Conservation (phyloP, 2,329 filamentous ascomycete species). For the Sclerotiophoma versabilis region DNA sequence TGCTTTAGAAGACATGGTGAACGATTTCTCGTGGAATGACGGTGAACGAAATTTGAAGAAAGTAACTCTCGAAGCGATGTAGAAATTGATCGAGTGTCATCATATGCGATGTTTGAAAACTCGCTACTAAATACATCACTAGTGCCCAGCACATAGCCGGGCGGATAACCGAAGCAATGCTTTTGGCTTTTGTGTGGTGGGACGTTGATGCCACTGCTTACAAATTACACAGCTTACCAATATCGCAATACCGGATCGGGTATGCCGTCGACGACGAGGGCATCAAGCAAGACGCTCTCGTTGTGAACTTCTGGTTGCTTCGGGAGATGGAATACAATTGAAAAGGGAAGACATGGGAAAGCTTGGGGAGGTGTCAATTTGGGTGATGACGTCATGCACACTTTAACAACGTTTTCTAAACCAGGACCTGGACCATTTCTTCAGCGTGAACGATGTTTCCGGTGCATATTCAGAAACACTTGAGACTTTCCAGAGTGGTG, state of each 20-base stretch:
- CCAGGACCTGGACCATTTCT: not conserved
- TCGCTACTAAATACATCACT: slow-evolving; percentile 1
- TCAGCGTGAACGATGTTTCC: not conserved
- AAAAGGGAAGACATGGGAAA: no score
- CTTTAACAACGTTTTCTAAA: no score
- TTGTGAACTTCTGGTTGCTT: no score
- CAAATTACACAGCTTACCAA: not conserved
- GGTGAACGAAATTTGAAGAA: not conserved
- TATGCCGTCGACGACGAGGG: not conserved
- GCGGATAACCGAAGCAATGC: not conserved
- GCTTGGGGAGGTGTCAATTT: not conserved
- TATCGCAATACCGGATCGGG: not conserved
- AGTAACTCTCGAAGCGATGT: not conserved
- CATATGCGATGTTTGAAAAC: not conserved
- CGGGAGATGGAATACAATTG: no score
- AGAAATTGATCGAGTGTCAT: not conserved
- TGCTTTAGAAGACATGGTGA: not conserved
- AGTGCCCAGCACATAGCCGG: not conserved
- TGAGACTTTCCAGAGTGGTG: no score
- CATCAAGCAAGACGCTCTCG: no score
- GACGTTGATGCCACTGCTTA: not conserved
- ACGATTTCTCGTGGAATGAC: not conserved
- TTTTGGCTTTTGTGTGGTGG: not conserved
- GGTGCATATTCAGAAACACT: no score
- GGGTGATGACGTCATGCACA: not conserved